Base-by-base conservation (phyloP, 306 rosid genomes). In the Cicer cuneatum region DNA sequence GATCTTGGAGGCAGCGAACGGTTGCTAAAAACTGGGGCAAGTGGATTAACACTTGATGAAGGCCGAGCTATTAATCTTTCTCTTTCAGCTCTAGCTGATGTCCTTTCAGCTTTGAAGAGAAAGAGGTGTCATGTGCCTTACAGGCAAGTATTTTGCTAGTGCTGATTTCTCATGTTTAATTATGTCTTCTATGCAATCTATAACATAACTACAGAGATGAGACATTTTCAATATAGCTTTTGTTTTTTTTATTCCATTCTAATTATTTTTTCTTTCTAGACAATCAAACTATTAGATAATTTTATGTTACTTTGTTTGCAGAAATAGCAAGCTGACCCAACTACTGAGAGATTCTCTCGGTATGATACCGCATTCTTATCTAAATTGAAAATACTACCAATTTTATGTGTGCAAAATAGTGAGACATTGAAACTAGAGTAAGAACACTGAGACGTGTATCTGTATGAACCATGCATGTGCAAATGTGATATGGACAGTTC, bases 1-100 rank as follows among this genome's bases (percentile, higher is more conserved):
- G 98, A 93, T 86, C 97, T 93, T 37, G 98, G 98, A 58, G 98
- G 98, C 80, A 93, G 97, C 16, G 98, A 93, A 68, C 78, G 98
- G 76, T 73, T 93, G 57, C 84, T 91, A 67, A 93, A 93, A 87
- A 93, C 98, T 2, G 96, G 98, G 73, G 98, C 98, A 37, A 86
- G 80, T 70, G 98, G 98, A 71, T 72, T 91, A 56, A 90, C 98
- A 12, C 92, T 91, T 57, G 96, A 93, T 52, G 98, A 93, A 79
- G 98, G 98, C 59, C 73, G 98, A 37, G 98, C 98, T 69, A 93
- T 93, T 81, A 93, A 93, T 87, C 98, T 93, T 10, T 93, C 98
- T 19, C 97, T 93, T 75, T 93, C 98, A 14, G 96, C 98, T 83
- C 83, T 93, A 70, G 96, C 97, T 63, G 97, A 93, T 86, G 97